Conservation (phyloP, 2,329 filamentous ascomycete species). For the Cladophialophora psammophila region DNA sequence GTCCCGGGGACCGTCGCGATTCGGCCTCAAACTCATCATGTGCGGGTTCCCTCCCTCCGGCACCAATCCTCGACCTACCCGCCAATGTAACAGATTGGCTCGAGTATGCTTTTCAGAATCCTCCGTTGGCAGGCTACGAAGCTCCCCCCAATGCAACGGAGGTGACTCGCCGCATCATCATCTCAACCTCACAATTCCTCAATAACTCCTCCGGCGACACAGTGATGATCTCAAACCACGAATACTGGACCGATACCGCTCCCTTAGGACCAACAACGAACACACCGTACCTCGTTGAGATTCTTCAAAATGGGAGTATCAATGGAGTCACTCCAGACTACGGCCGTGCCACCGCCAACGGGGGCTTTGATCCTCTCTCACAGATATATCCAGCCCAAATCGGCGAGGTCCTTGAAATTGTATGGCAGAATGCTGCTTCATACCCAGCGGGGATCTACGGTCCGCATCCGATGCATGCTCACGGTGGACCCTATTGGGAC, state of each 20-base stretch:
- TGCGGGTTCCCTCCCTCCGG: slow-evolving; percentile 10
- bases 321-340: slow-evolving; percentile 49
- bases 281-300: slow-evolving; percentile 56
- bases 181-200: slow-evolving; percentile 49
- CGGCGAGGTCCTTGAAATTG: slow-evolving; percentile 57
- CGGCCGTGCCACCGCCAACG: slow-evolving; percentile 48
- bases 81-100: slow-evolving; percentile 32
- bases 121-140: slow-evolving; percentile 34
- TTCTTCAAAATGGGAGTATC: slow-evolving; percentile 49
- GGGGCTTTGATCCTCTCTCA: slow-evolving; percentile 52
- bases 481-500: slow-evolving; percentile 57
- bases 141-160: slow-evolving; percentile 44
- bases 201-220: slow-evolving; percentile 31
- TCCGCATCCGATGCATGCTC: slow-evolving; percentile 57
- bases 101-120: slow-evolving; percentile 42
- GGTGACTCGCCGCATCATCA: slow-evolving; percentile 59
- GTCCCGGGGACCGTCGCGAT: slow-evolving; percentile 33
- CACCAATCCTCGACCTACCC: slow-evolving; percentile 39
- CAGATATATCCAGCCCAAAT: slow-evolving; percentile 42
- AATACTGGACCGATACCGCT: slow-evolving; percentile 31
- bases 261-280: slow-evolving; percentile 35
- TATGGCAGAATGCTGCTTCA: slow-evolving; percentile 49
- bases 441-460: slow-evolving; percentile 44
- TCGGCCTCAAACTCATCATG: slow-evolving; percentile 5
- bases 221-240: slow-evolving; percentile 46